Base-by-base conservation (phyloP, 345 rosid species). In the Noccaea bulbosa region DNA sequence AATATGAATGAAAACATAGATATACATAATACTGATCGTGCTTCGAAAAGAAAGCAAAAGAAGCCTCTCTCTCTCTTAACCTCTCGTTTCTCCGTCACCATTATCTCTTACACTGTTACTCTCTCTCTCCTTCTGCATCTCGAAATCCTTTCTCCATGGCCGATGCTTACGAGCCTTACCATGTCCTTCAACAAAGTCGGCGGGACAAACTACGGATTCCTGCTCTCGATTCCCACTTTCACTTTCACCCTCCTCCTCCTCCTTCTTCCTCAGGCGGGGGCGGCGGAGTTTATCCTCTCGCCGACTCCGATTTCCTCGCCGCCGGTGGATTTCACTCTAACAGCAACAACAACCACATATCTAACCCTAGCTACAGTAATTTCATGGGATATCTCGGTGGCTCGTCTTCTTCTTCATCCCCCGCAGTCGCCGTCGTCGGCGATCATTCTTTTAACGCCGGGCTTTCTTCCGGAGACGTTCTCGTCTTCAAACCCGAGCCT, bases 111-210 rank as follows among this genome's bases (percentile, higher is more conserved):
- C 76, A 80, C 89, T 82, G 80, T 79, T 85, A 75, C 78, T 67
- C 39, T 16, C 39, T 44, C 33, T 48, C 56, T 72, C 67, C 22
- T 58, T 27, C 51, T 53, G 11, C 27, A 37, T 65, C 70, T 47
- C 20, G 32, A 46, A 15, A 34, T 52, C 58, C 60, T n/a, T 8
- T 5, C 7, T 20, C 15, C 51, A 61, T 75, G 78, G 81, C 83
- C 35, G 90, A 88, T 92, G 93, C 90, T 67, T 88, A 75, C 58
- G 91, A 88, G 82, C 77, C 96, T 60, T 88, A 86, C 87, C 96
- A 90, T 82, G 91, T 93, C 71, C 96, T 92, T 65, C 97, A 90
- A 79, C 98, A 91, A 73, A 87, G 81, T 73, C 82, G 97, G 58
- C 79, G 98, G 78, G 98, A 90, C 84, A 93, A 93, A 83, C 90